phyloP scores from a whole-genome alignment of 257 asterid genomes.

The Agastache rugosa region DNA sequence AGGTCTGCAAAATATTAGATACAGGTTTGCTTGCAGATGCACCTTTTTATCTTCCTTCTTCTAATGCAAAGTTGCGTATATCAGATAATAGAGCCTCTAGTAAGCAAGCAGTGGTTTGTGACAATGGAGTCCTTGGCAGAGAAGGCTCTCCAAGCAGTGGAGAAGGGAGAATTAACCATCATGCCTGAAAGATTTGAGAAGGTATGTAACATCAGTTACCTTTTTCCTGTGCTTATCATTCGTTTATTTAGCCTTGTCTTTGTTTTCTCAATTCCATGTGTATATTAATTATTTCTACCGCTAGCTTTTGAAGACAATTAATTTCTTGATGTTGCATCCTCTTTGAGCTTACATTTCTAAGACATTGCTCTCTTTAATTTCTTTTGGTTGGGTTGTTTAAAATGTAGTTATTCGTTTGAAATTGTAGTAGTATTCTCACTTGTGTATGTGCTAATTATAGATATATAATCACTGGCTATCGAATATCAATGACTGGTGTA shows the following conservation, averaged over 20 bases:
- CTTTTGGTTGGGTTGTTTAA: conserved; percentile 1
- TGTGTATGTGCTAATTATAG: conserved; percentile 49
- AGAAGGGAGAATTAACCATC: conserved; percentile 84
- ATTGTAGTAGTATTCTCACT: conserved; percentile 37
- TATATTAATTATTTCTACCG: conserved; percentile 19
- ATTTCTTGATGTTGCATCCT: conserved; percentile 26
- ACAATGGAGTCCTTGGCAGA: conserved; percentile 97
- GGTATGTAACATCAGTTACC: conserved; percentile 47
- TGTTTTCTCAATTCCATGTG: conserved; percentile 22
- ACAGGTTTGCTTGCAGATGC: conserved; percentile 26
- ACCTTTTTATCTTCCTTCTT: conserved; percentile 35
- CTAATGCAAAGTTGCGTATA: conserved; percentile 34
- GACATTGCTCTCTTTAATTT: conserved; percentile 7
- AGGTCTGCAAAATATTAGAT: conserved; percentile 57
- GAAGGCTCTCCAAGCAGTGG: conserved; percentile 91
- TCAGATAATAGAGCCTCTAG: conserved; percentile 95
- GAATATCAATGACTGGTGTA: conserved; percentile 99
- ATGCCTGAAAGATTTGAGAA: conserved; percentile 96
- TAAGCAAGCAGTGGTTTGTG: conserved; percentile 98
- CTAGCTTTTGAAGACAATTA: conserved; percentile 24
- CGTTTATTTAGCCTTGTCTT: conserved; percentile 24
- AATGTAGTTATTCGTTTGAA: conserved; percentile 15
- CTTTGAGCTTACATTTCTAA: conserved; percentile 8
- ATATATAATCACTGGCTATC: conserved; percentile 97
- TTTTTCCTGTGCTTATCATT: conserved; percentile 29